These are phyloP conservation scores for Eucalyptus camaldulensis DNA, from an alignment of 345 rosid genomes.

Conservation along the genomic window DNA sequence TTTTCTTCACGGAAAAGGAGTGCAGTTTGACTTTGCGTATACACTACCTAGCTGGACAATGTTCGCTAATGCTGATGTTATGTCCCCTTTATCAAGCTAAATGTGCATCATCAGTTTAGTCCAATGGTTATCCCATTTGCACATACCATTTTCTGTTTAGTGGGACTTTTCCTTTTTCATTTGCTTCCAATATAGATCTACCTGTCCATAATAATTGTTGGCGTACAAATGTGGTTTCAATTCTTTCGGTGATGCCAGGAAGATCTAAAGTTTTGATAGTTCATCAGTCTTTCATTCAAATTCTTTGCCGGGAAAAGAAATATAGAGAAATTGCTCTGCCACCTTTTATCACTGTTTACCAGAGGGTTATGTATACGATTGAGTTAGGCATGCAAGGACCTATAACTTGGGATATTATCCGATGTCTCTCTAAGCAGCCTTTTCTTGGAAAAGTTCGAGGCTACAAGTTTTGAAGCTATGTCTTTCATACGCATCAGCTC, in stretches of 20 bases:
- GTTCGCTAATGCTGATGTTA: not conserved
- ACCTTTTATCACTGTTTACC: not conserved
- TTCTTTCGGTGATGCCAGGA: not conserved
- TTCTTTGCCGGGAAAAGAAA: not conserved
- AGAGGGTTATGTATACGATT: not conserved
- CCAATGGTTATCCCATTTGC: not conserved
- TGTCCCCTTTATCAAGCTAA: not conserved
- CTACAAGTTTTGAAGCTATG: not conserved
- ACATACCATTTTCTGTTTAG: not conserved
- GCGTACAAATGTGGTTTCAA: not conserved
- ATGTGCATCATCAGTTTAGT: not conserved
- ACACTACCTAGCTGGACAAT: not conserved
- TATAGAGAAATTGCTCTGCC: not conserved
- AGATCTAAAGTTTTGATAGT: not conserved
- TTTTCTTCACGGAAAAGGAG: not conserved
- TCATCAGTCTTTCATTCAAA: not conserved
- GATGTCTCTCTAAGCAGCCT: not conserved
- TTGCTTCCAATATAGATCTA: not conserved
- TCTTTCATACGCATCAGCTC: not conserved
- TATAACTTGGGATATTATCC: not conserved
- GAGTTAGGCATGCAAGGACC: not conserved
- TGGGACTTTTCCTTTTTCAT: not conserved
- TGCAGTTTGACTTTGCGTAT: not conserved
- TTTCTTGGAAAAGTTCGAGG: constrained; percentile 19
- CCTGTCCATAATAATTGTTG: not conserved